Evolutionary conservation across 2,329 filamentous ascomycete genomes (phyloP), one percentile per base, ranked within the genome.

Genomic region (Cyphellophora europaea): DNA sequence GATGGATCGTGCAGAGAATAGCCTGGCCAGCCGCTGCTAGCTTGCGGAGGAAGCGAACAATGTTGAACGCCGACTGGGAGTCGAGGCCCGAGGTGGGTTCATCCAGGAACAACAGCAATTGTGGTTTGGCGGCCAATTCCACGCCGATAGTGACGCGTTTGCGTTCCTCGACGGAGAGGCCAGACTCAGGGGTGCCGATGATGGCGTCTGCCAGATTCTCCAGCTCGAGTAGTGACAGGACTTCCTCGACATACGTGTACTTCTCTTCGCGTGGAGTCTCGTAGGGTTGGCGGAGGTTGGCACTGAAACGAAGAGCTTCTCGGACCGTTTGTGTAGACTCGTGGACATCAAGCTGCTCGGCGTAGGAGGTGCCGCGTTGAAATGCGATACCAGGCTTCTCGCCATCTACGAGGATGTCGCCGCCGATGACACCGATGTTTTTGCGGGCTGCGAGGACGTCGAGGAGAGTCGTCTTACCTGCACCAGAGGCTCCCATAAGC

Each of bases 1-100:
- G 87, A 56, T 93, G 87, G 44, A 93, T 93, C 0, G 87, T 93
- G 61, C 85, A 91, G 2, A 93, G 71, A 47, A 93, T 85, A 5
- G 86, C 86, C 55, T 93, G 87, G 2, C 86, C 87, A 3, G 82
- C 81, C 25, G 74, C 70, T 1, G 75, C 72, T 2, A 80, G 60
- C 47, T 77, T 77, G 4, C 72, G 65, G 5, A 80, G 56, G 40
- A 80, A 76, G 0, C 72, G 65, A 5, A 77, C 63, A 40, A 78
- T 78, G 45, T 76, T 74, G 45, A 71, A 78, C 2, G 82, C 71
- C 4, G 79, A 77, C 32, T 79, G 71, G 3, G 77, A 77, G 44
- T 86, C 81, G 0, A 86, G 64, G 11, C 76, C 75, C 1, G 71
- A 75, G 0, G 74, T 79, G 1, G 75, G 75, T 44, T 79, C 74